These are phyloP conservation scores for Testicularia cyperi DNA, from an alignment of 1,284 basidiomycete species.

Conservation along the genomic window DNA sequence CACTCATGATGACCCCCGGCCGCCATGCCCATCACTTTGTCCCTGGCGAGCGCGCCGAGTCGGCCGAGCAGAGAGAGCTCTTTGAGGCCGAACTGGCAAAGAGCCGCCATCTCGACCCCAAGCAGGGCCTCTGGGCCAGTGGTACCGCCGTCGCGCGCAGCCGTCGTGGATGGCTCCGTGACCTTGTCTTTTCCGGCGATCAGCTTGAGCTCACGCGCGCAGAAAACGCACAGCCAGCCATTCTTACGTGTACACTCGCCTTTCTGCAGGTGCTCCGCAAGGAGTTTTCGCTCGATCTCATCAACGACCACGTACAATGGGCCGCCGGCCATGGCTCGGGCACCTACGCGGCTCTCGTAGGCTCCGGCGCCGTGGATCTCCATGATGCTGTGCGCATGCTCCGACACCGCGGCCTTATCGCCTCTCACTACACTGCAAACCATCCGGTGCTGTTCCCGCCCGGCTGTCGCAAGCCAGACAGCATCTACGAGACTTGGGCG, in stretches of 20 bases:
- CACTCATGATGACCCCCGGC: constrained; percentile 43
- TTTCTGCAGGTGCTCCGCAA: constrained; percentile 53
- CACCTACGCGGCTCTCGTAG: constrained; percentile 52
- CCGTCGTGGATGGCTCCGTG: constrained; percentile 43
- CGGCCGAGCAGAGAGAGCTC: constrained; percentile 23
- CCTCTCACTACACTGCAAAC: constrained; percentile 37
- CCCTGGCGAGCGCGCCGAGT: constrained; percentile 16
- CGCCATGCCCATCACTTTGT: constrained; percentile 23
- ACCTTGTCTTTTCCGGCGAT: constrained; percentile 54
- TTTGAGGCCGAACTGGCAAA: constrained; percentile 53
- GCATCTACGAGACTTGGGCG: constrained; percentile 58
- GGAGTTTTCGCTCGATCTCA: constrained; percentile 53
- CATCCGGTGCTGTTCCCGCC: constrained; percentile 52
- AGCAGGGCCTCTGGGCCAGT: constrained; percentile 25
- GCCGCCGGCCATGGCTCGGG: constrained; percentile 57
- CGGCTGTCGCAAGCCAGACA: constrained; percentile 51
- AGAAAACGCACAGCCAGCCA: constrained; percentile 56
- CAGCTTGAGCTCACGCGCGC: constrained; percentile 55
- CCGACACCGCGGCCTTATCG: constrained; percentile 51
- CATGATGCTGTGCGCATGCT: constrained; percentile 51
- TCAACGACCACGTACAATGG: constrained; percentile 48
- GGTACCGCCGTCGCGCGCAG: constrained; percentile 31
- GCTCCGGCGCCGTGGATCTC: constrained; percentile 39
- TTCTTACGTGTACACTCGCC: constrained; percentile 51
- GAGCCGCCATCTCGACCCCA: constrained; percentile 29